Conservation (phyloP, 2,329 filamentous ascomycete species). For the Didymella exigua region DNA sequence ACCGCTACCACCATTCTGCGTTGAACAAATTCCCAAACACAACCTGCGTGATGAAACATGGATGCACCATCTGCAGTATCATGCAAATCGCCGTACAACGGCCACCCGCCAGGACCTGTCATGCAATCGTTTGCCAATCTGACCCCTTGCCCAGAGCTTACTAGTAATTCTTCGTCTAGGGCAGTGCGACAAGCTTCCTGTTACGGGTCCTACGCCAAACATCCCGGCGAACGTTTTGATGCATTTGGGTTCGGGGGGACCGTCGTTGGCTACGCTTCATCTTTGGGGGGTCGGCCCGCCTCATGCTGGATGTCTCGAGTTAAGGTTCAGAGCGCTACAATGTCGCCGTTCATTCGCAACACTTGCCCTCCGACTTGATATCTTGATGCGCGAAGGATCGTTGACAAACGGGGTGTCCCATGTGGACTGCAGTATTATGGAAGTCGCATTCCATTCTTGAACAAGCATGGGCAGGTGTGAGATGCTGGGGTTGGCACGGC, state of each 20-base stretch:
- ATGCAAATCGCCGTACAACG: constrained; percentile 5
- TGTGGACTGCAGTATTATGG: neutral
- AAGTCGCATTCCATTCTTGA: neutral
- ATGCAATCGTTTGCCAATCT: constrained; percentile 13
- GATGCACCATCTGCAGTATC: constrained; percentile 7
- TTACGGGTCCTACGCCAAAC: constrained; percentile 1
- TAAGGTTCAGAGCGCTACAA: constrained; percentile 3
- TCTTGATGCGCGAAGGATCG: neutral
- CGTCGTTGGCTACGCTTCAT: constrained; percentile 7
- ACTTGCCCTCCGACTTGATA: constrained; percentile 6
- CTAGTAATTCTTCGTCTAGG: constrained; percentile 9
- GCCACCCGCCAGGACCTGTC: constrained; percentile 4
- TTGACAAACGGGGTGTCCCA: constrained; percentile 14
- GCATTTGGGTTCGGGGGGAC: neutral
- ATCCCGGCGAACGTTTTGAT: constrained; percentile 12
- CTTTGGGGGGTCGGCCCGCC: constrained; percentile 20
- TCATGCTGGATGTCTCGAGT: constrained; percentile 6
- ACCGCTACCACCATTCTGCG: neutral
- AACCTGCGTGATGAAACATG: constrained; percentile 5
- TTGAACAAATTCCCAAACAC: neutral
- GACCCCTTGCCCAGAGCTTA: constrained; percentile 5
- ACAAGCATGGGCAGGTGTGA: neutral
- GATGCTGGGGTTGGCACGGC: constrained; percentile 6
- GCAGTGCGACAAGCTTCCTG: constrained; percentile 5
- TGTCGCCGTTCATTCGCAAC: constrained; percentile 6